Percentiles rank a stretch among this genome's conserved stretches.
Evolutionary conservation across 768 basidiomycete genomes (phyloP).

Genomic region (Termitomyces sp.): DNA sequence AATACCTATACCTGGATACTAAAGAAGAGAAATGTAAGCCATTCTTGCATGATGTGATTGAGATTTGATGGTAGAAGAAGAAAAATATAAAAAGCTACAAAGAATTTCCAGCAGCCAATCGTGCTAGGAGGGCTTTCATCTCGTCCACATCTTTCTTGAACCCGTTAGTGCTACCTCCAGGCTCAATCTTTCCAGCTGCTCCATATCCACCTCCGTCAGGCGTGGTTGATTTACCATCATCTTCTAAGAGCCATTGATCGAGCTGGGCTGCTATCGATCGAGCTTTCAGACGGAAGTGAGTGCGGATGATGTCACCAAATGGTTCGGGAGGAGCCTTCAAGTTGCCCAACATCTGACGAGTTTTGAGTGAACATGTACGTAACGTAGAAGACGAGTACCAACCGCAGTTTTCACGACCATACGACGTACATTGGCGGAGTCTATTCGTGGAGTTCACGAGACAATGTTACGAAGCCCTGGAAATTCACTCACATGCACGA

Average conservation of each 20-base stretch:
- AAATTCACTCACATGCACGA: constrained; percentile 56
- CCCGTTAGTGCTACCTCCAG: constrained; percentile 50
- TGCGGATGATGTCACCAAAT: constrained; percentile 82
- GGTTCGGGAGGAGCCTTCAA: constrained; percentile 80
- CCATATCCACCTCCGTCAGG: constrained; percentile 51
- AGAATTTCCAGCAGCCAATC: constrained; percentile 23
- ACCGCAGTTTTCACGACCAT: constrained; percentile 92
- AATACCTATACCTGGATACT: neutral
- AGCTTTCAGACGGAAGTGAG: constrained; percentile 88
- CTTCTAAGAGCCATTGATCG: constrained; percentile 71
- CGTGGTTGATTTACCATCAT: constrained; percentile 64
- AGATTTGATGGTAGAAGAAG: neutral
- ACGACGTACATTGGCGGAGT: constrained; percentile 88
- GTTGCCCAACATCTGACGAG: constrained; percentile 74
- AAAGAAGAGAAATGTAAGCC: neutral
- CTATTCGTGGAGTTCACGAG: constrained; percentile 31
- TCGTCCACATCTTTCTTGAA: constrained; percentile 71
- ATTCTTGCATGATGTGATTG: too few relatives aligned
- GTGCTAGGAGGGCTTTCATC: constrained; percentile 55
- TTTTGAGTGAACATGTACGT: neutral
- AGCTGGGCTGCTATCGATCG: constrained; percentile 66
- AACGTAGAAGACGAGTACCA: constrained; percentile 18
- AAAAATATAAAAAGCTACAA: neutral
- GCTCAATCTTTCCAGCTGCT: constrained; percentile 25
- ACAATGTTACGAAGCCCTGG: neutral